Evolutionary conservation across 2,329 filamentous ascomycete genomes (phyloP).

Genomic region (Calonectria henricotiae): DNA sequence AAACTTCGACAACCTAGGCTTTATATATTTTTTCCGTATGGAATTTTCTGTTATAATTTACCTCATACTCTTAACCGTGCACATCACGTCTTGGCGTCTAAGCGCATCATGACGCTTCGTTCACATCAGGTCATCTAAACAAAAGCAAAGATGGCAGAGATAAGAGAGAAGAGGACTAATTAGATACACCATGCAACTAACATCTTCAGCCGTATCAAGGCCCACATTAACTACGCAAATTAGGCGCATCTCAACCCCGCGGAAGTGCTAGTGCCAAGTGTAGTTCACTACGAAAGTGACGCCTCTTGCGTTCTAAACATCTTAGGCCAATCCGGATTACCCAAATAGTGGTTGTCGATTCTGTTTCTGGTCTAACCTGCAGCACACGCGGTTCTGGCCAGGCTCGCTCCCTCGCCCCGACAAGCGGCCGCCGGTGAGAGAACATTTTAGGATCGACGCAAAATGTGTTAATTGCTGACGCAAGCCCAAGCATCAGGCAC

Average conservation of each 20-base stretch:
- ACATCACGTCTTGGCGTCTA: neutral
- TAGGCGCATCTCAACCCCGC: neutral
- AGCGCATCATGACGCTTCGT: neutral
- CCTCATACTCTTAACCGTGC: neutral
- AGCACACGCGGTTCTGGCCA: neutral
- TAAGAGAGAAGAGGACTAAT: slow-evolving; percentile 5
- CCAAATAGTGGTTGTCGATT: neutral
- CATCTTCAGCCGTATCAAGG: neutral
- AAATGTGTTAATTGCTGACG: neutral
- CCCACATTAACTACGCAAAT: neutral
- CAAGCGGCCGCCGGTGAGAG: neutral
- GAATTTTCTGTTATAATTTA: too few species aligned
- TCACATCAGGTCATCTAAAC: neutral
- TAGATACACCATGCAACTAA: neutral
- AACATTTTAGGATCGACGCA: neutral
- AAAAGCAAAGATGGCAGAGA: neutral
- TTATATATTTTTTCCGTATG: too few species aligned
- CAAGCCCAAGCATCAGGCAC: neutral
- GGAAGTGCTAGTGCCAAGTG: neutral
- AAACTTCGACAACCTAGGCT: too few species aligned
- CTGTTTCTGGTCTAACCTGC: neutral
- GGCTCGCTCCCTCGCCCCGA: neutral
- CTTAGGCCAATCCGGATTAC: neutral
- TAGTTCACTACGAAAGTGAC: neutral
- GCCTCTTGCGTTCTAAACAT: neutral